These are phyloP conservation scores for Suillus decipiens DNA, from an alignment of 768 basidiomycete genomes.

Conservation along the genomic window DNA sequence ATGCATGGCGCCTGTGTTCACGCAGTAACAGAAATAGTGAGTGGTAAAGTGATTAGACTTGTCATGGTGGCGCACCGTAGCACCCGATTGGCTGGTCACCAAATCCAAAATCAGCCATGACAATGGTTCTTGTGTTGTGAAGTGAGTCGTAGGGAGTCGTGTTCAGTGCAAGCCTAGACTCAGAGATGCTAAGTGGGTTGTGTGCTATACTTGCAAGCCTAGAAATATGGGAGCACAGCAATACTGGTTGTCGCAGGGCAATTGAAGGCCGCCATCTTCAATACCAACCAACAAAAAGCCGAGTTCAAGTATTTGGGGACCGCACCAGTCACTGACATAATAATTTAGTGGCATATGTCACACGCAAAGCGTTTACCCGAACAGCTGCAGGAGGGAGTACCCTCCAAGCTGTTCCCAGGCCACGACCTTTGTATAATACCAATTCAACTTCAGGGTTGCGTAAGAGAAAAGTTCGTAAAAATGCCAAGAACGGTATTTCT, in stretches of 20 bases:
- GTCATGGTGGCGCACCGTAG: background rate
- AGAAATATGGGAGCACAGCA: background rate
- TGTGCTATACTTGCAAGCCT: background rate
- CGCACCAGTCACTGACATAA: conserved; percentile 6
- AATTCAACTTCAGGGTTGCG: background rate
- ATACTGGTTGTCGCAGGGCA: background rate
- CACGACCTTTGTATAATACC: background rate
- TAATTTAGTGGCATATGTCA: background rate
- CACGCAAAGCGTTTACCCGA: background rate
- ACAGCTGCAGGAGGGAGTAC: background rate
- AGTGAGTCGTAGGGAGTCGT: background rate
- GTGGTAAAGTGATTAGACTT: background rate
- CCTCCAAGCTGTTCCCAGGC: background rate
- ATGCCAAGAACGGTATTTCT: background rate
- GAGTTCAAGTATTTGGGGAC: conserved; percentile 1
- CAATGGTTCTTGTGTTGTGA: background rate
- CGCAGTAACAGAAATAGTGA: background rate
- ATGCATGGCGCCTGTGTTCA: background rate
- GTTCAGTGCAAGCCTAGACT: background rate
- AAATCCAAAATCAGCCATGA: background rate
- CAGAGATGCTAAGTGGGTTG: background rate
- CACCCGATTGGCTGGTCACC: background rate
- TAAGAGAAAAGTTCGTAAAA: background rate
- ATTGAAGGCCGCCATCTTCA: background rate
- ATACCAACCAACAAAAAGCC: no score